Percentiles rank a stretch among this genome's conserved stretches.
Evolutionary conservation across 768 basidiomycete species (phyloP).

Genomic region (Tubosaeta brunneosetosa): DNA sequence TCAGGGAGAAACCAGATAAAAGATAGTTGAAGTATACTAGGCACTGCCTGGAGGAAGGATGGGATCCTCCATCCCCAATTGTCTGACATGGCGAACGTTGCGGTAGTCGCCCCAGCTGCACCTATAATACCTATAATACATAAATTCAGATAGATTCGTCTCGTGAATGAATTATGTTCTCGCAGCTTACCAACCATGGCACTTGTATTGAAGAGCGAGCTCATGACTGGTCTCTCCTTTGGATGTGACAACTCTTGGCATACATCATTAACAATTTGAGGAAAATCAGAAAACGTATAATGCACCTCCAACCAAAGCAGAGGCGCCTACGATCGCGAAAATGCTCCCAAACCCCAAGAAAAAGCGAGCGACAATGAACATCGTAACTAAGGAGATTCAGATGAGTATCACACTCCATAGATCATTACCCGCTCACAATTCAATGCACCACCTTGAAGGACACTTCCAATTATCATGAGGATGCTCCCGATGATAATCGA

Average conservation of each 20-base stretch:
- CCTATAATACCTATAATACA: not conserved
- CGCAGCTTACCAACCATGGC: not conserved
- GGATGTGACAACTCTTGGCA: not conserved
- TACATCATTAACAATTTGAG: not conserved
- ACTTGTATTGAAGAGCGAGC: not conserved
- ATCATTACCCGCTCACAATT: not conserved
- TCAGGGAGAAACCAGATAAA: not conserved
- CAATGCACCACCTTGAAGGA: not conserved
- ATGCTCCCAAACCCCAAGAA: not conserved
- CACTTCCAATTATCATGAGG: not conserved
- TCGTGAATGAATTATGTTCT: not conserved
- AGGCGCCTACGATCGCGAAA: not conserved
- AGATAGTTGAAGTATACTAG: not conserved
- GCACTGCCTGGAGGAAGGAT: not conserved
- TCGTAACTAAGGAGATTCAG: not conserved
- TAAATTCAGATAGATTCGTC: not conserved
- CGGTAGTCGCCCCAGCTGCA: not conserved
- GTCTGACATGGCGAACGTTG: not conserved
- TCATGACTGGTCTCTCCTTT: not conserved
- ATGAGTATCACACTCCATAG: not conserved
- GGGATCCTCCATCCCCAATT: not conserved
- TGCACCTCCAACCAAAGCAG: not conserved
- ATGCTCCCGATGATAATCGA: not conserved
- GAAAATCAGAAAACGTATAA: not conserved
- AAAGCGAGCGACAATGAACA: not conserved